Percentiles rank a stretch among this genome's conserved stretches.
phyloP scores from a whole-genome alignment of 2,329 filamentous ascomycete genomes.

The Tolypocladium guangdongense region DNA sequence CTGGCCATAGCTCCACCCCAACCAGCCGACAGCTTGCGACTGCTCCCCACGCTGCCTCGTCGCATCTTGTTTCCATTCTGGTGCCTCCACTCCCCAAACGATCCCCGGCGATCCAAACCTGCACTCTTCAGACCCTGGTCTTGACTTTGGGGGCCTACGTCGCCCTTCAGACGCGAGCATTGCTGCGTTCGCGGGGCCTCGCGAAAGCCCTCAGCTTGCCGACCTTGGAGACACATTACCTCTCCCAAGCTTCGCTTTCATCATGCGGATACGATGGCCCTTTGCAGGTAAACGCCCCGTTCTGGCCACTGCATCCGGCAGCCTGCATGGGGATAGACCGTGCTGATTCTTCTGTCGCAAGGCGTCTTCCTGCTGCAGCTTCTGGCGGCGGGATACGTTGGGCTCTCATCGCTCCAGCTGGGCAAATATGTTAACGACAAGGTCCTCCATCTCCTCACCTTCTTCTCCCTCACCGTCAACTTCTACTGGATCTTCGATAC shows the following conservation, averaged over 20 bases:
- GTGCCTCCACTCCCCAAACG: background rate
- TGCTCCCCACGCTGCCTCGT: background rate
- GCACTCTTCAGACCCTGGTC: background rate
- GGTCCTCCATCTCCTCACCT: constrained; percentile 72
- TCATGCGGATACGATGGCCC: constrained; percentile 76
- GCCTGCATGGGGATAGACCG: background rate
- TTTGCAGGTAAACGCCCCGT: constrained; percentile 64
- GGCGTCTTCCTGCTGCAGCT: constrained; percentile 61
- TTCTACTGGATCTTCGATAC: constrained; percentile 99
- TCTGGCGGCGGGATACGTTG: constrained; percentile 66
- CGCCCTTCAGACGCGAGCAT: background rate
- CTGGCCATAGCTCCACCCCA: background rate
- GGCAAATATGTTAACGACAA: constrained; percentile 70
- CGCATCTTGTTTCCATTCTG: background rate
- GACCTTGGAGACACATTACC: background rate
- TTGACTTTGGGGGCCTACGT: background rate
- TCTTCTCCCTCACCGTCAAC: constrained; percentile 74
- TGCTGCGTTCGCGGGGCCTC: background rate
- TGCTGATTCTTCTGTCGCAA: constrained; percentile 21
- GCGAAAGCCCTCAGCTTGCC: background rate
- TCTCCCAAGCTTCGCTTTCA: background rate
- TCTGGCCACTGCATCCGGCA: constrained; percentile 1
- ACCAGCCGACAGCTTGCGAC: background rate
- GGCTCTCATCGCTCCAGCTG: constrained; percentile 56
- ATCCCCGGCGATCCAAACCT: background rate